These are phyloP conservation scores for Podaxis pistillaris DNA, from an alignment of 768 basidiomycete genomes.

Conservation along the genomic window DNA sequence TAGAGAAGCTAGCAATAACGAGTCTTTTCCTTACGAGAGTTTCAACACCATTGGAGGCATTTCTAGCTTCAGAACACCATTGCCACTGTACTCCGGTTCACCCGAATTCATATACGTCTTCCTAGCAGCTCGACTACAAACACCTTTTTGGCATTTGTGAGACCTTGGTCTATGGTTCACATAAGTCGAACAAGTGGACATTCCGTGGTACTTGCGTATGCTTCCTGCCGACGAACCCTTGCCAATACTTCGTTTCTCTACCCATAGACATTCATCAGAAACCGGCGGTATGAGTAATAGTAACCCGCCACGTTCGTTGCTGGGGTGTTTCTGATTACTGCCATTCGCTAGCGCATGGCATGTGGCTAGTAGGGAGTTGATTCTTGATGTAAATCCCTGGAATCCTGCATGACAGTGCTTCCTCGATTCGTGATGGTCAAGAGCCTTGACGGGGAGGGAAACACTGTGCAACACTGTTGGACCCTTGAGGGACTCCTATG, in stretches of 20 bases:
- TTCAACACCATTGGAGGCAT: neutral
- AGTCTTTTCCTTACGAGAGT: neutral
- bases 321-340: neutral
- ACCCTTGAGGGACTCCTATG: neutral
- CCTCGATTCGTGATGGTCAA: conserved; percentile 1
- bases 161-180: neutral
- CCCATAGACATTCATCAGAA: conserved; percentile 6
- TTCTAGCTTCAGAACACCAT: neutral
- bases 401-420: neutral
- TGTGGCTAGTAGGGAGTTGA: neutral
- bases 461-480: neutral
- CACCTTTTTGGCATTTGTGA: neutral
- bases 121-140: neutral
- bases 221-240: neutral
- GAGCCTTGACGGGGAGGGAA: neutral
- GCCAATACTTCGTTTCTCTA: neutral
- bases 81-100: neutral
- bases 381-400: conserved; percentile 10
- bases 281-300: conserved; percentile 3
- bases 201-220: neutral
- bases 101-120: neutral
- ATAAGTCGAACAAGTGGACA: neutral
- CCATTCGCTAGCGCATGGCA: neutral
- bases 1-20: neutral
- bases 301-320: neutral